These are phyloP conservation scores for Kwoniella newhampshirensis DNA, from an alignment of 768 basidiomycete genomes.

Conservation along the genomic window DNA sequence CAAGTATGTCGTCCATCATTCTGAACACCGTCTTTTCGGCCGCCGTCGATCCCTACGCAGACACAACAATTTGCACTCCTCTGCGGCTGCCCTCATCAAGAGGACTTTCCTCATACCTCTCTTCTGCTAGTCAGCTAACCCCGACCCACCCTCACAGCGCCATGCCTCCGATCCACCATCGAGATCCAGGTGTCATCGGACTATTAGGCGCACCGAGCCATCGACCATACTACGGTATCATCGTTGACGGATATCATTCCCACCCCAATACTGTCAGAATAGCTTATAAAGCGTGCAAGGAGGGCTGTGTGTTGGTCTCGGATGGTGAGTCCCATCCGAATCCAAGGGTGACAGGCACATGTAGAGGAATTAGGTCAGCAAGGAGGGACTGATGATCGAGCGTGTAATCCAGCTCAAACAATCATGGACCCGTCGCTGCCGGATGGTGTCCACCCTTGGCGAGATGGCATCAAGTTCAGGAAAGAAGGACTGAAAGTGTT, in stretches of 20 bases:
- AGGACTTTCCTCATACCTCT: no score
- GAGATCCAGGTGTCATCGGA: conserved; percentile 88
- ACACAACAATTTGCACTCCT: no score
- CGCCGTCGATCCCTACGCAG: no score
- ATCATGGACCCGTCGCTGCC: conserved; percentile 79
- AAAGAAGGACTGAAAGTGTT: conserved; percentile 77
- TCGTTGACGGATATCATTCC: conserved; percentile 86
- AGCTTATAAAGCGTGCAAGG: conserved; percentile 77
- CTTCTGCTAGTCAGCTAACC: no score
- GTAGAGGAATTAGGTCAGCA: neutral
- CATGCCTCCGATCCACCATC: conserved; percentile 60
- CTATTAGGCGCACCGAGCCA: conserved; percentile 69
- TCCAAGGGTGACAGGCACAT: neutral
- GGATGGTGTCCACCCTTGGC: conserved; percentile 85
- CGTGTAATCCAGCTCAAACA: conserved; percentile 56
- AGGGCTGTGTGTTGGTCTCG: conserved; percentile 84
- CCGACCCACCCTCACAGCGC: conserved; percentile 40
- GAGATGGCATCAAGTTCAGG: conserved; percentile 74
- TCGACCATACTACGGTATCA: conserved; percentile 82
- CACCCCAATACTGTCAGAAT: conserved; percentile 88
- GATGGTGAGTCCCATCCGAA: conserved; percentile 64
- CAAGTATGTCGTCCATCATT: conserved; percentile 74
- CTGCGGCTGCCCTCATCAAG: no score
- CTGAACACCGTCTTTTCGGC: no score
- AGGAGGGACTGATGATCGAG: no score